Percentiles rank a stretch among this genome's conserved stretches.
These are phyloP conservation scores for Collariella sp. DNA, from an alignment of 495 filamentous ascomycete genomes.

Conservation along the genomic window DNA sequence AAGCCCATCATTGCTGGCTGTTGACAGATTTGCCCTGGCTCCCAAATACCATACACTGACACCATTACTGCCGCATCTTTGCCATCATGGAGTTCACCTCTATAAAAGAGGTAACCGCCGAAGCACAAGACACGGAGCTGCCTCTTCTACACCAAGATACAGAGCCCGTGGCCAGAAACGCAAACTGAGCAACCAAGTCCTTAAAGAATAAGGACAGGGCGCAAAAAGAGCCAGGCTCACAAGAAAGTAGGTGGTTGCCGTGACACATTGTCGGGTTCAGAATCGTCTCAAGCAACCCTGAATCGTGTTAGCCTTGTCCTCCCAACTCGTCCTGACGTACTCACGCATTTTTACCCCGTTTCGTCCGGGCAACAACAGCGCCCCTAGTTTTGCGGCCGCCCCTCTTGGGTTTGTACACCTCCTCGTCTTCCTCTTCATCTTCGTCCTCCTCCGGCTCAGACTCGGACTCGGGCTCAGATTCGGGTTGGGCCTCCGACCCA, in stretches of 20 bases:
- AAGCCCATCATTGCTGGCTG: background rate
- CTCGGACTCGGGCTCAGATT: conserved; percentile 17
- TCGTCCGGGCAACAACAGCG: conserved; percentile 12
- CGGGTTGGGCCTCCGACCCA: conserved; percentile 12
- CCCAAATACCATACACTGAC: background rate
- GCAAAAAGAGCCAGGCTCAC: too few species aligned
- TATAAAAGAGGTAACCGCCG: background rate
- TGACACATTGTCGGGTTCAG: background rate
- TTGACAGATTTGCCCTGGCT: background rate
- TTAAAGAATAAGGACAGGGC: too few species aligned
- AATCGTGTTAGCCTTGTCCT: background rate
- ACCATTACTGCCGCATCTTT: background rate
- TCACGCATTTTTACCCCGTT: conserved; percentile 16
- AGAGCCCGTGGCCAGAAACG: too few species aligned
- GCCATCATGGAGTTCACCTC: background rate
- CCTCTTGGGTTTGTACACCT: conserved; percentile 20
- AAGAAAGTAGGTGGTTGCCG: too few species aligned
- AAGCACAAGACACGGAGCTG: too few species aligned
- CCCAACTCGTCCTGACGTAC: background rate
- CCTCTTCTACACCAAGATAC: too few species aligned
- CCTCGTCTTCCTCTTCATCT: conserved; percentile 11
- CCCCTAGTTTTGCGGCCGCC: conserved; percentile 20
- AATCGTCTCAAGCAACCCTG: background rate
- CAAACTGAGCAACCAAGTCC: too few species aligned
- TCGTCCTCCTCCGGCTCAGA: conserved; percentile 10